Evolutionary conservation across 768 basidiomycete genomes (phyloP).

Genomic region (Hericium alpestre): DNA sequence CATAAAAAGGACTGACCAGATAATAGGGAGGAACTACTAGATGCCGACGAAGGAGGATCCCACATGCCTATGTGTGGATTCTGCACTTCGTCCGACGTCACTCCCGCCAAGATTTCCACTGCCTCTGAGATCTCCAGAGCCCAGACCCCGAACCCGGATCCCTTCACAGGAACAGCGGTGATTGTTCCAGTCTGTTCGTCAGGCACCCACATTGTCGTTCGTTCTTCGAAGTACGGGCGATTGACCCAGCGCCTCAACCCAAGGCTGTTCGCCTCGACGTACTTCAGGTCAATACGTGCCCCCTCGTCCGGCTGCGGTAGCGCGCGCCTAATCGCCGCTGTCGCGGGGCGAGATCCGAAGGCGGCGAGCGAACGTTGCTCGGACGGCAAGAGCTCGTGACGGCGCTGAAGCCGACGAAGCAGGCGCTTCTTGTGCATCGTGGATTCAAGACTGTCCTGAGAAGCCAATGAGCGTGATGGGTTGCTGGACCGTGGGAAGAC

Average conservation of each 20-base stretch:
- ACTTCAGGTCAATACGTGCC: conserved; percentile 19
- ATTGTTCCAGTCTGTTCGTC: conserved; percentile 7
- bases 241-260: conserved; percentile 9
- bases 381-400: conserved; percentile 22
- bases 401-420: conserved; percentile 30
- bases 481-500: conserved; percentile 46
- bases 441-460: conserved; percentile 29
- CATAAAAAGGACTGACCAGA: conserved; percentile 6
- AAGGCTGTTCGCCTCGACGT: conserved; percentile 18
- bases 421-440: conserved; percentile 40
- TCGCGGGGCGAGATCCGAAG: conserved; percentile 25
- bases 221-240: conserved; percentile 12
- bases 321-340: conserved; percentile 15
- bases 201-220: conserved; percentile 4
- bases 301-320: conserved; percentile 20
- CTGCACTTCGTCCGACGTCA: conserved; percentile 10
- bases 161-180: conserved; percentile 7
- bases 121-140: conserved; percentile 11
- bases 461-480: conserved; percentile 25
- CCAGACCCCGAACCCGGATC: conserved; percentile 14
- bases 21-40: conserved; percentile 15
- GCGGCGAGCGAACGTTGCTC: conserved; percentile 34
- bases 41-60: conserved; percentile 51
- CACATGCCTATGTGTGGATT: conserved; percentile 15
- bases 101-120: conserved; percentile 9